A percentile compares a stretch with the other conserved stretches of the same genome.
These are phyloP conservation scores for Metschnikowia sp. DNA, from an alignment of 805 yeast genomes.

Conservation along the genomic window DNA sequence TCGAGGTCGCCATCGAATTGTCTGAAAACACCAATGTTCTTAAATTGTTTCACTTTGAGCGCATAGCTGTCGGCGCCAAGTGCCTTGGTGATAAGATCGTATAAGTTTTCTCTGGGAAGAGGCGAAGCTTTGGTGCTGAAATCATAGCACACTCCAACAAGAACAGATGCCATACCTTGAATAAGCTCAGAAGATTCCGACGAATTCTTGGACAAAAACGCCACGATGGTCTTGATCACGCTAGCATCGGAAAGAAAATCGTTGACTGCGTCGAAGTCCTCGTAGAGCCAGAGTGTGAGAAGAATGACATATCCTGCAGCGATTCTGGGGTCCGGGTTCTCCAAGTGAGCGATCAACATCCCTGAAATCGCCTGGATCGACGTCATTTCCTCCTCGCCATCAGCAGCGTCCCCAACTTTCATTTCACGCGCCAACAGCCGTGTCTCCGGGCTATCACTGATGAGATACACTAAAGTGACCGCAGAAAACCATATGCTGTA, in stretches of 20 bases:
- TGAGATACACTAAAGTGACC: conserved; percentile 57
- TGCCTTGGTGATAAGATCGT: conserved; percentile 60
- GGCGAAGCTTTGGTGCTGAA: conserved; percentile 66
- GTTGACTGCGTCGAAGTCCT: conserved; percentile 68
- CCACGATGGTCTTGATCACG: conserved; percentile 61
- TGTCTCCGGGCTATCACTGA: conserved; percentile 52
- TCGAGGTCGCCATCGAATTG: conserved; percentile 41
- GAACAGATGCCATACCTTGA: conserved; percentile 68
- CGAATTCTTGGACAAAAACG: conserved; percentile 50
- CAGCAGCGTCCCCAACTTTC: conserved; percentile 53
- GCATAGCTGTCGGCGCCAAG: conserved; percentile 80
- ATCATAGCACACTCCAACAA: conserved; percentile 78
- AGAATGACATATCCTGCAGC: conserved; percentile 76
- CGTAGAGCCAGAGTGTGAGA: conserved; percentile 72
- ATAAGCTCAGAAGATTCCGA: conserved; percentile 51
- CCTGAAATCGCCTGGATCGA: conserved; percentile 78
- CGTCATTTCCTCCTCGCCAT: conserved; percentile 66
- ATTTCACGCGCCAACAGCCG: conserved; percentile 48
- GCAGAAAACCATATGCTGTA: conserved; percentile 84
- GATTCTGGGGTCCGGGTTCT: conserved; percentile 64
- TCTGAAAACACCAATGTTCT: conserved; percentile 53
- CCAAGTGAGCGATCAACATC: conserved; percentile 61
- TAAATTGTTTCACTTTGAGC: conserved; percentile 68
- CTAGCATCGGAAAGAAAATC: conserved; percentile 70
- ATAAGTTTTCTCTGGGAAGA: conserved; percentile 55